phyloP scores from a whole-genome alignment of 345 rosid genomes.

The Toxicodendron radicans region DNA sequence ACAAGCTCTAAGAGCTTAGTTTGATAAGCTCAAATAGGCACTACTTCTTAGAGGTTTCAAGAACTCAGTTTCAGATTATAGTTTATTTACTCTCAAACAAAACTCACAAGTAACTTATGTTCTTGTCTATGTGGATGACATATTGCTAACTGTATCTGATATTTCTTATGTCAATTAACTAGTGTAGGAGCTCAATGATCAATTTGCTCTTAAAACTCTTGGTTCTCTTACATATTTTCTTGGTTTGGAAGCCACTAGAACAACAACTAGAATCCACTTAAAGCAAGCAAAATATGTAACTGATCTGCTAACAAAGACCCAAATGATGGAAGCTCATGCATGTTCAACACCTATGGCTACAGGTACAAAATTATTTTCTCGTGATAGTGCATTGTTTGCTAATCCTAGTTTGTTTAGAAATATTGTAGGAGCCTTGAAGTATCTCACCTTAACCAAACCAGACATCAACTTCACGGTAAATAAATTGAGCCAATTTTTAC shows the following conservation, averaged over 20 bases:
- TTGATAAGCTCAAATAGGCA: neutral
- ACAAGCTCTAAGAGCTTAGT: neutral
- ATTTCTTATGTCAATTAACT: fast-evolving
- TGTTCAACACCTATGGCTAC: neutral
- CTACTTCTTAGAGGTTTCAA: neutral
- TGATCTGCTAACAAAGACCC: too few relatives aligned
- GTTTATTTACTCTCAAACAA: neutral
- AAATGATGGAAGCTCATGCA: too few relatives aligned
- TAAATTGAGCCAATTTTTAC: neutral
- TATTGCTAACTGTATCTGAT: neutral
- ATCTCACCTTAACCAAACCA: neutral
- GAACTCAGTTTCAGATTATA: neutral
- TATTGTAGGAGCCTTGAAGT: neutral
- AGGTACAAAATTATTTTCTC: too few relatives aligned
- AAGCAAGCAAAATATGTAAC: too few relatives aligned
- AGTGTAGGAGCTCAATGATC: neutral
- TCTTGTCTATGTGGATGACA: neutral
- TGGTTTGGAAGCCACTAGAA: too few relatives aligned
- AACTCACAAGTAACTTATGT: neutral
- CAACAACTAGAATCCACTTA: too few relatives aligned
- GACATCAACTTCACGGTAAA: neutral
- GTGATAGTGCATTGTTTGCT: neutral
- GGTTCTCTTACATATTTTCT: too few relatives aligned
- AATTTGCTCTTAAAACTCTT: neutral
- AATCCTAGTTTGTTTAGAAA: neutral